Evolutionary conservation across 495 filamentous ascomycete genomes (phyloP).

Genomic region (Hyaloscypha hepaticicola): DNA sequence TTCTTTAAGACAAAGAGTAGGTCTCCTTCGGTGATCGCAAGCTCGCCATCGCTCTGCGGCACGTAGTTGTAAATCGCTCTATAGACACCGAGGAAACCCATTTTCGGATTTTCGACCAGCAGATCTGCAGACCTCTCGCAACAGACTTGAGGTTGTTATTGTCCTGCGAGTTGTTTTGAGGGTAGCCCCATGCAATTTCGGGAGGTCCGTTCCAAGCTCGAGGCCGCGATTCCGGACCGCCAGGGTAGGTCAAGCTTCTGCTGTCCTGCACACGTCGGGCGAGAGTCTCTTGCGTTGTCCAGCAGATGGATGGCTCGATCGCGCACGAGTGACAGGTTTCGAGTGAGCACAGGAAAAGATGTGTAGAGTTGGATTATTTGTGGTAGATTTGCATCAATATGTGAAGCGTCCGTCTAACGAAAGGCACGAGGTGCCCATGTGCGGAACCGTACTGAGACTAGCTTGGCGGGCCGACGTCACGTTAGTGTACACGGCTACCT

Average conservation of each 20-base stretch:
- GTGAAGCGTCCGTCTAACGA: not conserved
- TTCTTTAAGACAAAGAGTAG: slow-evolving; percentile 91
- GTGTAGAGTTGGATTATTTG: not conserved
- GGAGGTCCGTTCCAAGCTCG: slow-evolving; percentile 21
- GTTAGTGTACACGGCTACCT: not conserved
- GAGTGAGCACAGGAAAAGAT: not conserved
- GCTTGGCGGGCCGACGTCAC: slow-evolving; percentile 6
- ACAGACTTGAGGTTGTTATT: slow-evolving; percentile 20
- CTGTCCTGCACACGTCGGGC: not conserved
- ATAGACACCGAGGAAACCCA: slow-evolving; percentile 86
- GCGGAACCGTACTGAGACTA: slow-evolving; percentile 1
- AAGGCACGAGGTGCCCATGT: not conserved
- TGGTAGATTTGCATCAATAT: slow-evolving; percentile 9
- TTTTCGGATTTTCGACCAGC: slow-evolving; percentile 30
- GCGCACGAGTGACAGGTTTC: not conserved
- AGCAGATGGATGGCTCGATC: not conserved
- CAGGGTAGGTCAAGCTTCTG: slow-evolving; percentile 8
- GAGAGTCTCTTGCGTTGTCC: not conserved
- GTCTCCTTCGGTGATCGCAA: slow-evolving; percentile 86
- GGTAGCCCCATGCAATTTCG: slow-evolving; percentile 29
- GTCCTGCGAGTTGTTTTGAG: slow-evolving; percentile 20
- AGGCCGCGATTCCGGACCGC: slow-evolving; percentile 22
- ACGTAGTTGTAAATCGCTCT: slow-evolving; percentile 91
- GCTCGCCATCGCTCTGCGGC: slow-evolving; percentile 84
- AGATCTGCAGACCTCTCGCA: slow-evolving; percentile 12